Base-by-base conservation (phyloP, 2,329 filamentous ascomycete genomes). In the Penicillium sp. region DNA sequence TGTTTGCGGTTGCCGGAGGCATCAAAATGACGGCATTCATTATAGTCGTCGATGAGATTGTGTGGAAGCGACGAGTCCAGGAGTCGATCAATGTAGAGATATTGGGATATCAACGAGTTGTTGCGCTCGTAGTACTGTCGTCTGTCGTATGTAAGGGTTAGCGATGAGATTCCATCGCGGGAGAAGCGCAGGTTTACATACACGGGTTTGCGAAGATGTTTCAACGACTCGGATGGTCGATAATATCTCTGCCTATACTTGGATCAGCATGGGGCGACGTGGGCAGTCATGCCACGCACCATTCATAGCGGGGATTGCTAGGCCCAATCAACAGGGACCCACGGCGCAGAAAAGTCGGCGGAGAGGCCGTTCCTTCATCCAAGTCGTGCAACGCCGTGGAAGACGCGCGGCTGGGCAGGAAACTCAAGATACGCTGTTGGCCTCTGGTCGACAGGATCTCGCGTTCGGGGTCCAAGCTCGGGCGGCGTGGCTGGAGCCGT, bases 51-150 rank as follows among this genome's bases (percentile, higher is more conserved):
- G 51, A 97, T 85, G 40, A 97, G 78, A 63, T 92, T 87, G 66
- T 95, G 92, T 2, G 92, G 92, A n/a, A 96, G 82, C 27, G 90
- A 92, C 8, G 90, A 96, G 73, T 96, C 91, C 55, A 97, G 81
- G 50, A 97, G 78, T 46, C 87, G 84, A 73, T 96, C 92, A 63
- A 96, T 96, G 69, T 95, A 96, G 57, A 95, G 79, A 69, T 96
- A 97, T 69, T 95, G 88, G 69, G 94, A 89, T 53, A 97, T 85
- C 39, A 96, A 79, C 61, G 86, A 85, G 73, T 97, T 97, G 67
- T 86, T 92, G 39, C 89, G 84, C 76, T 95, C 87, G 67, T 97
- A 95, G 74, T 96, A 96, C 65, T 86, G 68, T 42, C 91, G 88
- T 54, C 84, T 87, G 57, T 11, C 5, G 18, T 5, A 18, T 7